These are phyloP conservation scores for Phytophthora podocarpi DNA, from an alignment of 352 stramenopile species.

Conservation along the genomic window DNA sequence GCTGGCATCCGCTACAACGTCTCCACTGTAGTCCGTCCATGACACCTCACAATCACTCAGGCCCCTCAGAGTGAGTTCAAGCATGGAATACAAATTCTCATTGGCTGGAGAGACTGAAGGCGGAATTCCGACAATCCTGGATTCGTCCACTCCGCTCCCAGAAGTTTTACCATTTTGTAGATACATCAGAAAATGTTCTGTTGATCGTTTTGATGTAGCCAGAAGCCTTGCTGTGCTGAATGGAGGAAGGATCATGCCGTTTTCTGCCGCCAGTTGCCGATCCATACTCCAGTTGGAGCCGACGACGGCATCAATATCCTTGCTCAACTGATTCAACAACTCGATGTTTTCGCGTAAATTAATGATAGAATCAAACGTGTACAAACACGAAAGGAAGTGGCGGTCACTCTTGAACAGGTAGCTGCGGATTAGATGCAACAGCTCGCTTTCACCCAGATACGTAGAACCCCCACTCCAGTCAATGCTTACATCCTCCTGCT, in stretches of 20 bases:
- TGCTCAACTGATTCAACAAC: constrained; percentile 39
- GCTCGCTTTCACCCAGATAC: constrained; percentile 73
- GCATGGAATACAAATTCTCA: constrained; percentile 86
- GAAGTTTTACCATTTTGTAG: constrained; percentile 47
- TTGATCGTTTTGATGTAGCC: constrained; percentile 62
- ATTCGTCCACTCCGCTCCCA: constrained; percentile 5
- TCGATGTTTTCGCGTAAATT: constrained; percentile 61
- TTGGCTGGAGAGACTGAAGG: constrained; percentile 67
- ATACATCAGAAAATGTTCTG: constrained; percentile 89
- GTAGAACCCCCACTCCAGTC: constrained; percentile 37
- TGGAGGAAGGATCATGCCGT: constrained; percentile 68
- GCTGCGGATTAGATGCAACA: constrained; percentile 73
- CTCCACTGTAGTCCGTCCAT: constrained; percentile 81
- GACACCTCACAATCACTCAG: constrained; percentile 87
- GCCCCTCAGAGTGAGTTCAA: constrained; percentile 73
- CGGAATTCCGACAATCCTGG: neutral
- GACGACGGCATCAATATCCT: constrained; percentile 45
- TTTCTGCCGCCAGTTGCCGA: constrained; percentile 46
- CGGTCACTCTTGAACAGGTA: constrained; percentile 82
- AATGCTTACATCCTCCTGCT: constrained; percentile 50
- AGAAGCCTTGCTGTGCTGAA: constrained; percentile 86
- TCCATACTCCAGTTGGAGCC: constrained; percentile 59
- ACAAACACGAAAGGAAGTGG: constrained; percentile 80
- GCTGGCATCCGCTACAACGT: constrained; percentile 31
- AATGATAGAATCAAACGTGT: constrained; percentile 82